Percentiles rank a stretch among this genome's conserved stretches.
phyloP scores from a whole-genome alignment of 1,139 yeast genomes.

The Geotrichum klebahnii region DNA sequence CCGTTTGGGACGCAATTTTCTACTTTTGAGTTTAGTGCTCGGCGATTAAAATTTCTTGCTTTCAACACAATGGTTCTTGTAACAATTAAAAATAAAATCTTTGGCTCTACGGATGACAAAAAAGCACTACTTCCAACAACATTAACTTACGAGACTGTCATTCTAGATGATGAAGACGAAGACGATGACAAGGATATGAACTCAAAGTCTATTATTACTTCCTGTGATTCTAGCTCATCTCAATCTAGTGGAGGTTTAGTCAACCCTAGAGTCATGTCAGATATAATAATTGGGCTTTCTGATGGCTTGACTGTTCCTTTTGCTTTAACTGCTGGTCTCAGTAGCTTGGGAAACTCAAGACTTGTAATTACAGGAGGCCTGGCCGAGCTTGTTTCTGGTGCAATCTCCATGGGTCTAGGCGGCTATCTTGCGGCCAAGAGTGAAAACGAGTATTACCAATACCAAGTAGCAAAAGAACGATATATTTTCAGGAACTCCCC shows the following conservation, averaged over 20 bases:
- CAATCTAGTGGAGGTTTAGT: conserved; percentile 26
- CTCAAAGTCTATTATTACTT: conserved; percentile 7
- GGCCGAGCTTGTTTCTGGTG: conserved; percentile 82
- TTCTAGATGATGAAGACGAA: conserved; percentile 20
- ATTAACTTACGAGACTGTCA: conserved; percentile 28
- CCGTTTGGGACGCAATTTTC: background rate
- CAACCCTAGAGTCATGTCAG: conserved; percentile 65
- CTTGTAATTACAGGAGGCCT: conserved; percentile 80
- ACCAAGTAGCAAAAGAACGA: conserved; percentile 60
- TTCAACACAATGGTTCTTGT: conserved; percentile 14
- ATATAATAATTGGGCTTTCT: conserved; percentile 70
- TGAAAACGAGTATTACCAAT: conserved; percentile 51
- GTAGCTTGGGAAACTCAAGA: conserved; percentile 66
- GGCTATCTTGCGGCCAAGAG: conserved; percentile 80
- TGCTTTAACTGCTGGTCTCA: conserved; percentile 78
- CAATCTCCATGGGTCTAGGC: conserved; percentile 81
- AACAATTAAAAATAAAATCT: conserved; percentile 7
- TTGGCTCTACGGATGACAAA: conserved; percentile 14
- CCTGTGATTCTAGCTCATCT: conserved; percentile 22
- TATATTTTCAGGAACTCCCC: conserved; percentile 53
- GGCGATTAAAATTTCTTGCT: background rate
- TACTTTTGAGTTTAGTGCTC: background rate
- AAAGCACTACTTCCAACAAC: conserved; percentile 34
- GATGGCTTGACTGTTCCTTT: conserved; percentile 83
- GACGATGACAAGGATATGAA: background rate